Evolutionary conservation across 2,329 filamentous ascomycete species (phyloP).

Genomic region (Nigrospora osmanthi): DNA sequence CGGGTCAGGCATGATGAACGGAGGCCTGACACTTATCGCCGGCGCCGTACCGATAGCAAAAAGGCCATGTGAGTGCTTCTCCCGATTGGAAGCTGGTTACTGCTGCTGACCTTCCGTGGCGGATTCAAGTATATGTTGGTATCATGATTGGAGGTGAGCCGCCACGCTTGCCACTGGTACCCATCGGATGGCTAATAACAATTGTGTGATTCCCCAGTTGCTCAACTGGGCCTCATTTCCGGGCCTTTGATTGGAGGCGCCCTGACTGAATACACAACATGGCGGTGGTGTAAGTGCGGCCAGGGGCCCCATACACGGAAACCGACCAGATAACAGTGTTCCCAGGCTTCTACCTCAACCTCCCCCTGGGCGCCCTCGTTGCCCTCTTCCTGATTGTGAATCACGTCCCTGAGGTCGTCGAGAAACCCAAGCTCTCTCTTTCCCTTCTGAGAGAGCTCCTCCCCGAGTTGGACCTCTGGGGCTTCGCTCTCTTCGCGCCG

Average conservation of each 20-base stretch:
- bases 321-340: neutral
- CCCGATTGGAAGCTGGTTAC: too few species aligned
- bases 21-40: slow-evolving; percentile 40
- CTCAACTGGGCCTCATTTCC: slow-evolving; percentile 32
- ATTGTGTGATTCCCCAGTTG: slow-evolving; percentile 8
- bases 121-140: slow-evolving; percentile 7
- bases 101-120: neutral
- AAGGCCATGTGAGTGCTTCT: slow-evolving; percentile 17
- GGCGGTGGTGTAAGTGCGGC: slow-evolving; percentile 34
- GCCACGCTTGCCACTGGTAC: too few species aligned
- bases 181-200: too few species aligned
- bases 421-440: slow-evolving; percentile 12
- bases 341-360: slow-evolving; percentile 34
- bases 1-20: slow-evolving; percentile 37
- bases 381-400: slow-evolving; percentile 20
- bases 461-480: slow-evolving; percentile 28
- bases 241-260: slow-evolving; percentile 39
- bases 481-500: slow-evolving; percentile 30
- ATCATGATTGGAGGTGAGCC: slow-evolving; percentile 9
- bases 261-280: slow-evolving; percentile 29
- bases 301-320: neutral
- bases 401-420: slow-evolving; percentile 25
- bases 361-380: slow-evolving; percentile 29
- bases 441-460: slow-evolving; percentile 11
- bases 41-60: slow-evolving; percentile 26